A percentile compares a stretch with the other conserved stretches of the same genome.
These are phyloP conservation scores for Chenopodium formosanum DNA, from an alignment of 148 eudicot genomes.

Conservation along the genomic window DNA sequence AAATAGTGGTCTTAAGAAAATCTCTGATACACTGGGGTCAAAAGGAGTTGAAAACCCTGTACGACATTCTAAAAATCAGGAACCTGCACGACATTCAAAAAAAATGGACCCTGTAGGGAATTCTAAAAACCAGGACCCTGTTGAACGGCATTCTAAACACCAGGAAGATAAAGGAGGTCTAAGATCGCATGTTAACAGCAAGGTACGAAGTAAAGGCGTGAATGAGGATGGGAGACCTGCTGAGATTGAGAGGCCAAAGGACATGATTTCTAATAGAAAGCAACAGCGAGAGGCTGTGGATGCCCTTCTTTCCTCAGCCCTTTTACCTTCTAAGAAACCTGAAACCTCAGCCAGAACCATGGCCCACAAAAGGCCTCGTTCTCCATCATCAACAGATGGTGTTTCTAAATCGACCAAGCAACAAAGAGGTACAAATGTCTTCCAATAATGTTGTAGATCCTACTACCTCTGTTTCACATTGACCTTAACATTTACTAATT, in stretches of 20 bases:
- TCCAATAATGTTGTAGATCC: slow-evolving; percentile 3
- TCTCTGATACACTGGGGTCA: slow-evolving; percentile 23
- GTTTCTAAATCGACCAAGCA: slow-evolving; percentile 42
- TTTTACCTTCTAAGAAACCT: slow-evolving; percentile 79
- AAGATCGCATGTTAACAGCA: slow-evolving; percentile 26
- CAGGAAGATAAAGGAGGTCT: slow-evolving; percentile 30
- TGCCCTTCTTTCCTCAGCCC: slow-evolving; percentile 92
- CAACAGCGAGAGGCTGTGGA: slow-evolving; percentile 93
- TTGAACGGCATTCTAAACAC: slow-evolving; percentile 21
- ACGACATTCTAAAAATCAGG: slow-evolving; percentile 25
- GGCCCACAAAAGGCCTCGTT: slow-evolving; percentile 50
- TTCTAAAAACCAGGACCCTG: slow-evolving; percentile 19
- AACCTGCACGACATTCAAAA: slow-evolving; percentile 19
- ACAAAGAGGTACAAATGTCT: slow-evolving; percentile 46
- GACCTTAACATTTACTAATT: no score
- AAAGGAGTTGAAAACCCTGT: slow-evolving; percentile 18
- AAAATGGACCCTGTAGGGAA: slow-evolving; percentile 19
- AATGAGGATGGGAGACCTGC: slow-evolving; percentile 32
- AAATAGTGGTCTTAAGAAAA: slow-evolving; percentile 20
- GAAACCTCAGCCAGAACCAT: slow-evolving; percentile 41
- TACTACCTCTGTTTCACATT: no score
- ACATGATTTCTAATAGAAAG: slow-evolving; percentile 57
- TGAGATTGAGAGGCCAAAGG: slow-evolving; percentile 39
- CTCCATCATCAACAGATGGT: slow-evolving; percentile 34
- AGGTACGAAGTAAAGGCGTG: slow-evolving; percentile 32